phyloP scores from a whole-genome alignment of 2,329 filamentous ascomycete species.

The Stachybotrys chlorohalonatus region DNA sequence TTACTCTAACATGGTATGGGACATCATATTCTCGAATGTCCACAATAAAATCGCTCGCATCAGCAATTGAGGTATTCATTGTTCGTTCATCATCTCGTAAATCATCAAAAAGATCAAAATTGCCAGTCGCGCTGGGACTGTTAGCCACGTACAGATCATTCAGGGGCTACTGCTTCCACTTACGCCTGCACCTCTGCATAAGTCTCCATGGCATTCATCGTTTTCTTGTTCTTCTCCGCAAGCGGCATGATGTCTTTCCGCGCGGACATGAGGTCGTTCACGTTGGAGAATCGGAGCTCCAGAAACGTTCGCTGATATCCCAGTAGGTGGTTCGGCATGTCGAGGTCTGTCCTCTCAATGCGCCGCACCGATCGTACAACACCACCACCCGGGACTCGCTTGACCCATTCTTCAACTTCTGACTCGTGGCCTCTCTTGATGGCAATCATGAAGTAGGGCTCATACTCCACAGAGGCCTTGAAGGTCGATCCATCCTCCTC shows the following conservation, averaged over 20 bases:
- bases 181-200: constrained; percentile 93
- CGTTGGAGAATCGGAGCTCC: constrained; percentile 79
- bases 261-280: constrained; percentile 76
- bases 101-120: constrained; percentile 94
- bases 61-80: constrained; percentile 64
- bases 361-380: constrained; percentile 69
- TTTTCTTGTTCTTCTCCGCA: constrained; percentile 94
- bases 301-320: constrained; percentile 86
- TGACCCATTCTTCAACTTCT: constrained; percentile 93
- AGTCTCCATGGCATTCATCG: constrained; percentile 93
- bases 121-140: constrained; percentile 55
- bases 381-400: constrained; percentile 69
- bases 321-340: constrained; percentile 90
- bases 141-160: constrained; percentile 5
- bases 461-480: constrained; percentile 93
- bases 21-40: constrained; percentile 99
- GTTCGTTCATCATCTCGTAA: constrained; percentile 71
- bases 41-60: constrained; percentile 94
- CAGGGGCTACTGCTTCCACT: constrained; percentile 20
- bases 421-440: constrained; percentile 80
- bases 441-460: constrained; percentile 91
- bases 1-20: constrained; percentile 96
- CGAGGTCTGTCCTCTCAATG: constrained; percentile 86
- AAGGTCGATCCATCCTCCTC: constrained; percentile 82
- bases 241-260: constrained; percentile 78